These are phyloP conservation scores for Echites panduratus DNA, from an alignment of 257 asterid genomes.

Conservation along the genomic window DNA sequence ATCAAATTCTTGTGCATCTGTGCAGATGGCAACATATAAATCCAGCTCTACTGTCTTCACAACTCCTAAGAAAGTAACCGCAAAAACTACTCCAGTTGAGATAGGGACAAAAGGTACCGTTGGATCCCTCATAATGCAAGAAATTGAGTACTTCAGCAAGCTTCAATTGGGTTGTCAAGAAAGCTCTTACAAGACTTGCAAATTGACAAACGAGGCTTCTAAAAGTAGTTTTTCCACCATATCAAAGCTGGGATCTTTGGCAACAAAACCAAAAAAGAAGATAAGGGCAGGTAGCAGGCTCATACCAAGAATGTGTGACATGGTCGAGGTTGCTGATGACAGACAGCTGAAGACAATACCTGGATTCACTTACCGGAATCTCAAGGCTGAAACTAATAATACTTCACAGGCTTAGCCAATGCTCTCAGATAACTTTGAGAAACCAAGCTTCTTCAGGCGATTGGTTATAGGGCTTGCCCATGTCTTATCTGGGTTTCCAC, in stretches of 20 bases:
- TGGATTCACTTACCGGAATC: slow-evolving; percentile 33
- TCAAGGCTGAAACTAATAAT: slow-evolving; percentile 32
- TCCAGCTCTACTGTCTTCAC: slow-evolving; percentile 16
- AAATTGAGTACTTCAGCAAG: slow-evolving; percentile 28
- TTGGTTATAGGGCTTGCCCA: slow-evolving; percentile 55
- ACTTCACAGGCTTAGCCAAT: slow-evolving; percentile 24
- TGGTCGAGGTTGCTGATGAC: slow-evolving; percentile 47
- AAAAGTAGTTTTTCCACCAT: slow-evolving; percentile 12
- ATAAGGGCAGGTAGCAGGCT: slow-evolving; percentile 38
- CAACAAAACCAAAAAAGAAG: slow-evolving; percentile 31
- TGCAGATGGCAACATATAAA: slow-evolving; percentile 18
- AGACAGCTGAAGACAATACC: slow-evolving; percentile 21
- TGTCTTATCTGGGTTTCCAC: slow-evolving; percentile 50
- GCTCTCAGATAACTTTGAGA: slow-evolving; percentile 30
- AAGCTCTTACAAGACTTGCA: slow-evolving; percentile 12
- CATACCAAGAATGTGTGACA: slow-evolving; percentile 41
- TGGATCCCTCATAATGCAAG: slow-evolving; percentile 37
- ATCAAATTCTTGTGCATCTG: slow-evolving; percentile 23
- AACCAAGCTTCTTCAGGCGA: slow-evolving; percentile 21
- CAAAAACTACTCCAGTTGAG: slow-evolving; percentile 28
- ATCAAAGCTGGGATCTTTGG: slow-evolving; percentile 26
- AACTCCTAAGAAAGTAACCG: slow-evolving; percentile 26
- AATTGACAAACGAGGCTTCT: slow-evolving; percentile 22
- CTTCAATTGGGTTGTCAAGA: slow-evolving; percentile 22
- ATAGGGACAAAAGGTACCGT: slow-evolving; percentile 31